These are phyloP conservation scores for Selenicereus undatus DNA, from an alignment of 148 eudicot genomes.

Conservation along the genomic window DNA sequence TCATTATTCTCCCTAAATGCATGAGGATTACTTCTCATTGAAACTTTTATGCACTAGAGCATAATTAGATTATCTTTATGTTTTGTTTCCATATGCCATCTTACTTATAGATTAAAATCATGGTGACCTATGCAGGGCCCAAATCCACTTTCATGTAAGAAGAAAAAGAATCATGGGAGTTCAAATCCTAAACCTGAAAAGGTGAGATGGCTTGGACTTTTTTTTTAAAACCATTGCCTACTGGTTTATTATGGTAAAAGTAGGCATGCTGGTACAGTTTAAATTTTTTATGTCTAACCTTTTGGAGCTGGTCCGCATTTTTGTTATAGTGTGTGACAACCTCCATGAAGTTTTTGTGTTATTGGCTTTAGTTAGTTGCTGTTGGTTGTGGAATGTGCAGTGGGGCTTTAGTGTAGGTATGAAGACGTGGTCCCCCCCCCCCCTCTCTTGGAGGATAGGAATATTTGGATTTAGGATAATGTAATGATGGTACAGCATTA, in stretches of 20 bases:
- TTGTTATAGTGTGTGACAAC: too few species aligned
- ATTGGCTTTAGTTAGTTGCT: too few species aligned
- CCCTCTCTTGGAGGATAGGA: background rate
- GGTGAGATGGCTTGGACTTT: slow-evolving; percentile 27
- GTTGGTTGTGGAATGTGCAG: background rate
- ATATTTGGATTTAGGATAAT: too few species aligned
- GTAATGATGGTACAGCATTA: too few species aligned
- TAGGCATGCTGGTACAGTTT: background rate
- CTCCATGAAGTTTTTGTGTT: background rate
- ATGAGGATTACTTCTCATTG: background rate
- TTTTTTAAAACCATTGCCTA: background rate
- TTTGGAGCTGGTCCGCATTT: too few species aligned
- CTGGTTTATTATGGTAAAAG: background rate
- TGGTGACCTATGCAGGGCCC: slow-evolving; percentile 58
- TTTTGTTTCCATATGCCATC: background rate
- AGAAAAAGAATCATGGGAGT: slow-evolving; percentile 49
- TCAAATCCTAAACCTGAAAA: slow-evolving; percentile 28
- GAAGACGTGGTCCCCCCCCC: too few species aligned
- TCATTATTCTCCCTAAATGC: background rate
- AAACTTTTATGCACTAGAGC: background rate
- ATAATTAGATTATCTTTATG: background rate
- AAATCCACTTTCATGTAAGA: slow-evolving; percentile 85
- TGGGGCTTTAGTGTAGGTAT: background rate
- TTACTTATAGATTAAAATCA: background rate
- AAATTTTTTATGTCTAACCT: too few species aligned